Base-by-base conservation (phyloP, 2,329 filamentous ascomycete species). In the Sporothrix protearum region DNA sequence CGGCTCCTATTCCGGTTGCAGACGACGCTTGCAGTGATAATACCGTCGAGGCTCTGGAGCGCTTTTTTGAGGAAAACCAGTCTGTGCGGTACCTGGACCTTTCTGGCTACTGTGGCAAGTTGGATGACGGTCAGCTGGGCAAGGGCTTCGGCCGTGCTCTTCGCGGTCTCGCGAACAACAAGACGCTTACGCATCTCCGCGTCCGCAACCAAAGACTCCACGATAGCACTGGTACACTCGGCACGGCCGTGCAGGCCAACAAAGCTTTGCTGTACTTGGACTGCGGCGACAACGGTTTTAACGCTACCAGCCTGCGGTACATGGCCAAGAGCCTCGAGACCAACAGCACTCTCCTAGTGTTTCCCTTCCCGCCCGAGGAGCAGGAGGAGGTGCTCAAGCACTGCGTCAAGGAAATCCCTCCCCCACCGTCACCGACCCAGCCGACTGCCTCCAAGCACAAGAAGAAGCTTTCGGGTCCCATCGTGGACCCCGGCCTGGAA, bases 111-210 rank as follows among this genome's bases (percentile, higher is more conserved):
- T 84, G 83, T 63, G 85, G 85, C 59, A 88, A 87, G 76, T 79
- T 88, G 7, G 86, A 88, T 74, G 86, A 88, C 73, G 84, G 85
- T 0, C 84, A 86, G 72, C 81, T 88, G 10, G 86, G 86, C 19
- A 83, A 81, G 71, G 85, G 85, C 9, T 85, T 88, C 72, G 86
- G 84, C 0, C 83, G 81, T 47, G 82, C 85, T 0, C 78, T 88
- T 8, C 73, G 75, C 2, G 73, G 74, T 4, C 76, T 81, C 3
- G 73, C 75, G 0, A 47, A 74, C 36, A 81, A 81, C 76, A 74
- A 57, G 42, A 77, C 77, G 1, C 73, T 81, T 9, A 80, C 79
- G 10, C 85, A 88, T 75, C 81, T 88, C 3, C 82, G 86, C 1
- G 81, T 88, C 63, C 84, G 85, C 73, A 88, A 86, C 76, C 86